These are phyloP conservation scores for Claviceps maximensis DNA, from an alignment of 2,329 filamentous ascomycete species.

Conservation along the genomic window DNA sequence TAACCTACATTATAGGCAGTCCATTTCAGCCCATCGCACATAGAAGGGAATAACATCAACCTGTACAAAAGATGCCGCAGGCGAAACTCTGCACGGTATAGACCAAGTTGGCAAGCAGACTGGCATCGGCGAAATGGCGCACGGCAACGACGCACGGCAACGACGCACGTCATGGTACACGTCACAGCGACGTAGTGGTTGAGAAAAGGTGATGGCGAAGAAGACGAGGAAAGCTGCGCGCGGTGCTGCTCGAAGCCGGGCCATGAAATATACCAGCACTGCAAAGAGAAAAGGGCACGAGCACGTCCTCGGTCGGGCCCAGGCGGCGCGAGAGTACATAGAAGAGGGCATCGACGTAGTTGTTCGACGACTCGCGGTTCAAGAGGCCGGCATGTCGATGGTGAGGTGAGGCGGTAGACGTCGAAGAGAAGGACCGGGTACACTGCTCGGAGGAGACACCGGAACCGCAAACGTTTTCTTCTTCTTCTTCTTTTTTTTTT, in stretches of 20 bases:
- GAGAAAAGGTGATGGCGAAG: conserved; percentile 54
- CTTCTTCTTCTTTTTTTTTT: too few species aligned
- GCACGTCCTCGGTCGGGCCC: conserved; percentile 58
- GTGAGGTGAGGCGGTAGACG: conserved; percentile 62
- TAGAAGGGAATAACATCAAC: conserved; percentile 61
- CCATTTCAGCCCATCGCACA: conserved; percentile 67
- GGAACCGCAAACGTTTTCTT: too few species aligned
- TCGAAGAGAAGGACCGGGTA: conserved; percentile 68
- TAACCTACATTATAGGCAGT: conserved; percentile 18
- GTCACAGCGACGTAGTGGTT: conserved; percentile 63
- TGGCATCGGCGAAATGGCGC: conserved; percentile 56
- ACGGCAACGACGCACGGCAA: conserved; percentile 51
- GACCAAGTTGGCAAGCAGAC: conserved; percentile 56
- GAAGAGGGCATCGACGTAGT: conserved; percentile 54
- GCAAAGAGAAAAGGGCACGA: conserved; percentile 59
- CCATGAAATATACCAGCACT: conserved; percentile 66
- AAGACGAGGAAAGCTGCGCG: conserved; percentile 60
- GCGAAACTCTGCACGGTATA: conserved; percentile 64
- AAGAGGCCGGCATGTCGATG: conserved; percentile 62
- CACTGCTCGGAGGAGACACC: too few species aligned
- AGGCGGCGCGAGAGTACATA: conserved; percentile 59
- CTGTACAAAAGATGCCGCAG: conserved; percentile 69
- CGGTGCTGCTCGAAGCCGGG: conserved; percentile 52
- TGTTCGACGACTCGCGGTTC: conserved; percentile 61
- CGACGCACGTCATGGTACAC: conserved; percentile 55